Evolutionary conservation across 192 early-diverging fungal species (phyloP).

Genomic region (Haplosporangium gracile): DNA sequence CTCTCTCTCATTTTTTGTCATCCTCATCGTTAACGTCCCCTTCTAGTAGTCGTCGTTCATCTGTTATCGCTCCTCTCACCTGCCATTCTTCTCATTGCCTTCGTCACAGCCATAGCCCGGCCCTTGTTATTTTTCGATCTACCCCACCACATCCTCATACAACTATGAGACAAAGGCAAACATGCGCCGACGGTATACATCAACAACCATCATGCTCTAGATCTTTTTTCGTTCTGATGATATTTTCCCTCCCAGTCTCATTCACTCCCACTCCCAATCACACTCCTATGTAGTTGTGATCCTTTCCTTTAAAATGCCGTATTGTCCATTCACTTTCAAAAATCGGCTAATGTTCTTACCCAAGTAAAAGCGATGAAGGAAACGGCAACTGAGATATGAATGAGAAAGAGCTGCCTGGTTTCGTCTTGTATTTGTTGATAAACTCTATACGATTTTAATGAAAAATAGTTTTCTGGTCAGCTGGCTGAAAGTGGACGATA

Average conservation of each 20-base stretch:
- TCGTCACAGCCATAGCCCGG: neutral
- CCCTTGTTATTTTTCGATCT: slow-evolving; percentile 3
- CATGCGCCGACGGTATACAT: neutral
- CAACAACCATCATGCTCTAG: slow-evolving; percentile 13
- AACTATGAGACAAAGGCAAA: neutral
- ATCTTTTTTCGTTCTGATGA: neutral
- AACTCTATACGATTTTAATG: neutral
- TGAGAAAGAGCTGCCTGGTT: too few species aligned
- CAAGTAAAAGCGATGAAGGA: too few species aligned
- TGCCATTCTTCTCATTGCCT: neutral
- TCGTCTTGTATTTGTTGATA: neutral
- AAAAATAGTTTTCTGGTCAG: neutral
- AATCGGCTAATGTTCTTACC: too few species aligned
- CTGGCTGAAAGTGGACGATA: slow-evolving; percentile 8
- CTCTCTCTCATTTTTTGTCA: too few species aligned
- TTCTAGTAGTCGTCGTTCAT: neutral
- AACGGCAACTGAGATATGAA: too few species aligned
- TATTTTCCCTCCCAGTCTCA: neutral
- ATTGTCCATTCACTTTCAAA: too few species aligned
- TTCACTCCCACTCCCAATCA: neutral
- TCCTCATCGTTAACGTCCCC: neutral
- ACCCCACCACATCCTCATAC: neutral
- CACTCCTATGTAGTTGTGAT: neutral
- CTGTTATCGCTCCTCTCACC: neutral
- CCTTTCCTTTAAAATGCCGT: too few species aligned